Evolutionary conservation across 805 yeast species (phyloP).

Genomic region (Kodamaea kakaduensis): DNA sequence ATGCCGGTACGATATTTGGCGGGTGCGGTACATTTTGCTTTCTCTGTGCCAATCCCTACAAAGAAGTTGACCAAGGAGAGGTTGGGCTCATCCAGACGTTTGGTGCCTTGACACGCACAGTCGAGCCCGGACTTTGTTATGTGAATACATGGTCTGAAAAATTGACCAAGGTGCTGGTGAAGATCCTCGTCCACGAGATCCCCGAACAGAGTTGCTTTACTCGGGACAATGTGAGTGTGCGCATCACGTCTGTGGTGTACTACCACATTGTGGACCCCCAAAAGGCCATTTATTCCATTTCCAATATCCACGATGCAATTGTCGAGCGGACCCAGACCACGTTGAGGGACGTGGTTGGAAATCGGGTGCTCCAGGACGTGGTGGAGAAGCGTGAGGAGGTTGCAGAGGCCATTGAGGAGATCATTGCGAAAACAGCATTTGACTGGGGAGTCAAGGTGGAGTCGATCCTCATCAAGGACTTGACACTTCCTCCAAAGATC

Average conservation of each 20-base stretch:
- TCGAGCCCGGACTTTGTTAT: slow-evolving; percentile 64
- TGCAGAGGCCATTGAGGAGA: slow-evolving; percentile 58
- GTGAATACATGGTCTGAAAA: slow-evolving; percentile 62
- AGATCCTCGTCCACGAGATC: slow-evolving; percentile 57
- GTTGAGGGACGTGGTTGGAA: slow-evolving; percentile 66
- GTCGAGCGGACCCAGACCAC: slow-evolving; percentile 70
- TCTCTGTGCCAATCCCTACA: slow-evolving; percentile 56
- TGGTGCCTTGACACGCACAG: slow-evolving; percentile 61
- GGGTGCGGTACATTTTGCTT: slow-evolving; percentile 53
- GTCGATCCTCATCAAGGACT: slow-evolving; percentile 64
- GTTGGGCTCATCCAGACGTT: slow-evolving; percentile 66
- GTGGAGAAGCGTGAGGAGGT: slow-evolving; percentile 70
- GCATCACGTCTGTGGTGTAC: slow-evolving; percentile 63
- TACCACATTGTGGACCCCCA: slow-evolving; percentile 66
- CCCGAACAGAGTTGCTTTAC: slow-evolving; percentile 69
- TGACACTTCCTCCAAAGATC: slow-evolving; percentile 50
- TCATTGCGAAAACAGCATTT: slow-evolving; percentile 57
- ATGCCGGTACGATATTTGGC: slow-evolving; percentile 48
- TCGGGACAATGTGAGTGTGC: slow-evolving; percentile 59
- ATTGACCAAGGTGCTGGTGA: slow-evolving; percentile 47
- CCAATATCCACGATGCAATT: slow-evolving; percentile 51
- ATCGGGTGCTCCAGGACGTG: slow-evolving; percentile 62
- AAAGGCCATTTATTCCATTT: slow-evolving; percentile 57
- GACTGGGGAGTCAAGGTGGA: slow-evolving; percentile 73
- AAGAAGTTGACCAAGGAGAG: slow-evolving; percentile 58